phyloP scores from a whole-genome alignment of 331 rosid species.

The Quercus lobata region DNA sequence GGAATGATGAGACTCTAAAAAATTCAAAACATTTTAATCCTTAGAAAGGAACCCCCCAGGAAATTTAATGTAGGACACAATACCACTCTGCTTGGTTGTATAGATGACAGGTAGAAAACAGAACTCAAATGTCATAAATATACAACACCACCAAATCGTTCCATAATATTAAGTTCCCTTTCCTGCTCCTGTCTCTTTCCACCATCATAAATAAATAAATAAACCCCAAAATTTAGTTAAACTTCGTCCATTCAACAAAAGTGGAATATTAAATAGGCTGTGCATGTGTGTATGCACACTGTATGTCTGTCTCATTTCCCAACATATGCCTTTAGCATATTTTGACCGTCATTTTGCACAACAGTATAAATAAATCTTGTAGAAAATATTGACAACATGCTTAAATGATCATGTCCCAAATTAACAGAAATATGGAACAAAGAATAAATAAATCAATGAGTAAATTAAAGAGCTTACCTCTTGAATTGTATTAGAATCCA shows the following conservation, averaged over 20 bases:
- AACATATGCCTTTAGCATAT: background rate
- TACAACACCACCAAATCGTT: background rate
- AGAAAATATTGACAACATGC: background rate
- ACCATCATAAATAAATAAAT: background rate
- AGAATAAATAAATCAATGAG: background rate
- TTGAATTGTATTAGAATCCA: slow-evolving; percentile 97
- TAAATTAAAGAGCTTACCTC: slow-evolving; percentile 57
- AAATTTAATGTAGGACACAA: background rate
- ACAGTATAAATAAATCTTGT: background rate
- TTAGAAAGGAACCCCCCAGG: background rate
- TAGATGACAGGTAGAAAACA: background rate
- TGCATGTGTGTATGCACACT: background rate
- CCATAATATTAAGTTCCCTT: background rate
- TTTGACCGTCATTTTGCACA: background rate
- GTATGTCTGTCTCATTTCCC: background rate
- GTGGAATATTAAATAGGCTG: background rate
- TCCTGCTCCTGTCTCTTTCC: background rate
- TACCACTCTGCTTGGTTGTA: background rate
- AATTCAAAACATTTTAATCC: background rate
- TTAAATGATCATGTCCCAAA: background rate
- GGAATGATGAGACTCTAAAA: background rate
- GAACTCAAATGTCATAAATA: background rate
- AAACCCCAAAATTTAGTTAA: no score
- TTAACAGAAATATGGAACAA: background rate
- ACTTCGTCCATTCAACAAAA: no score